Percentiles rank a stretch among this genome's conserved stretches.
phyloP scores from a whole-genome alignment of 352 stramenopile species.

The Globisporangium heterothallicum region DNA sequence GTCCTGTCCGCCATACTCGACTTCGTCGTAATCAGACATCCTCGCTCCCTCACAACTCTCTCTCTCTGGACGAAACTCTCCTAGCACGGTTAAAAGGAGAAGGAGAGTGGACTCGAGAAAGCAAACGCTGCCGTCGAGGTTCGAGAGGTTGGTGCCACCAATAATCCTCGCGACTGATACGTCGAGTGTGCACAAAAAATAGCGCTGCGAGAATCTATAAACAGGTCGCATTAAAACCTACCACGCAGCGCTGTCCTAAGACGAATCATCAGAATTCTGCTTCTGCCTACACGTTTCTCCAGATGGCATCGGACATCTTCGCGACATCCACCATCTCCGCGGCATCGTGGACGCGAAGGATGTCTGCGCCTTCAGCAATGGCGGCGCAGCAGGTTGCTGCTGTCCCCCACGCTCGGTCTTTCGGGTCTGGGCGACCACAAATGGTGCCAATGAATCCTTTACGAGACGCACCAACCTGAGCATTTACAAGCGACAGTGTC shows the following conservation, averaged over 20 bases:
- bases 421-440: constrained; percentile 71
- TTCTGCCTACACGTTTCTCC: constrained; percentile 17
- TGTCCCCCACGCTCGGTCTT: constrained; percentile 90
- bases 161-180: too few relatives aligned
- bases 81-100: too few relatives aligned
- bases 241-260: too few relatives aligned
- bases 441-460: constrained; percentile 98
- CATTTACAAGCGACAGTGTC: background rate
- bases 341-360: constrained; percentile 96
- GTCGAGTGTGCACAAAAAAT: too few relatives aligned
- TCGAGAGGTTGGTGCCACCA: too few relatives aligned
- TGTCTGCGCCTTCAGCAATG: constrained; percentile 68
- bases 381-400: constrained; percentile 89
- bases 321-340: constrained; percentile 87
- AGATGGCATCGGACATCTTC: constrained; percentile 92
- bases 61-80: too few relatives aligned
- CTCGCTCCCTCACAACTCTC: background rate
- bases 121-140: too few relatives aligned
- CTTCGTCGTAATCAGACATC: constrained; percentile 25
- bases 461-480: constrained; percentile 88
- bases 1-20: constrained; percentile 11
- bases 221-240: too few relatives aligned
- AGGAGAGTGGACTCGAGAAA: too few relatives aligned
- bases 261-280: too few relatives aligned
- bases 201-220: too few relatives aligned